Base-by-base conservation (phyloP, 176 grass and related monocot species). In the Pontederia paniculata region DNA sequence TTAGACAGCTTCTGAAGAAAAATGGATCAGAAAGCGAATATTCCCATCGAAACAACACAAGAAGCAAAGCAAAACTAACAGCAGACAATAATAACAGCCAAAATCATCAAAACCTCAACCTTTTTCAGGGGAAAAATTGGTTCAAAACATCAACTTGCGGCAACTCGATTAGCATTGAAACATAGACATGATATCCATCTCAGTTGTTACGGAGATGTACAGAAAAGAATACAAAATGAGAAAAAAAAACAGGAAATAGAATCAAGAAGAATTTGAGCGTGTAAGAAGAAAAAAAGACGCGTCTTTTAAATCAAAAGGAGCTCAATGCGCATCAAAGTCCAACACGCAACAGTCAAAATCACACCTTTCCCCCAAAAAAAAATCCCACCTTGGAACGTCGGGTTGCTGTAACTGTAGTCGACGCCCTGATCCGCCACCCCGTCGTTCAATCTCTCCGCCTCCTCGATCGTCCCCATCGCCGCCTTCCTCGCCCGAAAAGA, bases 381-480 rank as follows among this genome's bases (percentile, higher is more conserved):
- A 61, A 61, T 11, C 44, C 8, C 19, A 88, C 78, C 76, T 83
- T 63, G 75, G 70, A 86, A 77, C 23, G 81, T 65, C 51, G 84
- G 74, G 52, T 89, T 85, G 66, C 73, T 66, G 77, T 66, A 64
- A 2, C 28, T 5, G 28, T 37, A 37, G 28, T 6, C 28, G 0
- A 73, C 69, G 49, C 60, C 21, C 54, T 66, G 68, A 59, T 85
- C 79, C 18, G 2, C 76, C 21, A 37, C 3, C 10, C 57, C 65
- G 12, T 65, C 70, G 2, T 16, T 50, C n/a, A 58, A 20, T 37
- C 51, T 67, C 46, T 79, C 86, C 25, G 56, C 77, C 57, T 97
- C 93, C 54, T 73, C 74, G 68, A 97, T 97, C 70, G 77, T 87
- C 77, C 88, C 86, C 86, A 97, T 96, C 22, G 81, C 80, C 20